phyloP scores from a whole-genome alignment of 2,329 filamentous ascomycete genomes.

The Scedosporium boydii region DNA sequence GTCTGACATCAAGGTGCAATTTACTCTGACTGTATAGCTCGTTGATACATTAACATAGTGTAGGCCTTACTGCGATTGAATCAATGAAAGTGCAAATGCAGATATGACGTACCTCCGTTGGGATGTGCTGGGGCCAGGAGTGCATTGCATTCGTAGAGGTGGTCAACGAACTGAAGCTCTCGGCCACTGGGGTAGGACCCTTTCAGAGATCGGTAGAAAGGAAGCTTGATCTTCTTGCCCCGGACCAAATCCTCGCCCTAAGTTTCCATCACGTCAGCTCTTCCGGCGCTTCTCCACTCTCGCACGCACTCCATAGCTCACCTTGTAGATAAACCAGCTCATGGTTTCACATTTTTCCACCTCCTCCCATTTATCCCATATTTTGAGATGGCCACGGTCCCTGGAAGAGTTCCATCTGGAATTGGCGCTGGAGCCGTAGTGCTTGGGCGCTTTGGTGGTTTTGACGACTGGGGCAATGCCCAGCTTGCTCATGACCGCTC shows the following conservation, averaged over 20 bases:
- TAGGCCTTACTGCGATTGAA: too few species aligned
- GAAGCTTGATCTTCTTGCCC: conserved; percentile 5
- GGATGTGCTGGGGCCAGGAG: neutral
- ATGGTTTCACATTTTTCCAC: neutral
- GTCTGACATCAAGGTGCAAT: neutral
- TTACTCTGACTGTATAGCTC: neutral
- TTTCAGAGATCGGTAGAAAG: neutral
- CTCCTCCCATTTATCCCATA: neutral
- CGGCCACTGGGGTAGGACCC: neutral
- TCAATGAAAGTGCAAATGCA: too few species aligned
- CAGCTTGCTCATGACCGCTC: neutral
- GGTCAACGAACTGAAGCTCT: neutral
- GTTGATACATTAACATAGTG: too few species aligned
- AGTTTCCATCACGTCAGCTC: neutral
- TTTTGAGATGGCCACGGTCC: neutral
- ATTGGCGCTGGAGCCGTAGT: neutral
- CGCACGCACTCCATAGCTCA: neutral
- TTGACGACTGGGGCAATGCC: neutral
- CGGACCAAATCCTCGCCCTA: neutral
- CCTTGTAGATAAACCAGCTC: neutral
- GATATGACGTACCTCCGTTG: neutral
- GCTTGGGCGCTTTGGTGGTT: neutral
- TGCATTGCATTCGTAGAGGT: neutral
- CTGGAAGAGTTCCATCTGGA: neutral
- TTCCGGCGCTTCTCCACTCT: neutral